Conservation (phyloP, 495 filamentous ascomycete genomes). For the Amniculicola lignicola region DNA sequence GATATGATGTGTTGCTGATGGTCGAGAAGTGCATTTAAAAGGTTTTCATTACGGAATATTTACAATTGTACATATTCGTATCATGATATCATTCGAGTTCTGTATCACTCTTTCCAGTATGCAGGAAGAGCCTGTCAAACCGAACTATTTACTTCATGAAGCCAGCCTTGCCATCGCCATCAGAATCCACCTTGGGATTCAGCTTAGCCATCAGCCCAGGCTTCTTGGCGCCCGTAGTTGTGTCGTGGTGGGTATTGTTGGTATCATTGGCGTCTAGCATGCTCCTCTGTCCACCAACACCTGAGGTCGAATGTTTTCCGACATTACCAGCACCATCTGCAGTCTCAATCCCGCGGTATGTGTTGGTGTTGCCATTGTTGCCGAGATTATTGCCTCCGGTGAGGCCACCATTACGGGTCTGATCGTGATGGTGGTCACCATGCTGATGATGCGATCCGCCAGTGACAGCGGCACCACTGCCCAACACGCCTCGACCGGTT, state of each 20-base stretch:
- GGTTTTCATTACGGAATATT: too few relatives aligned
- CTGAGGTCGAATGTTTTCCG: background rate
- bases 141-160: conserved; percentile 41
- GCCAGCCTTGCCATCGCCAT: conserved; percentile 48
- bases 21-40: too few relatives aligned
- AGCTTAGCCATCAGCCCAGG: conserved; percentile 47
- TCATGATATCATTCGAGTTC: too few relatives aligned
- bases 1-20: too few relatives aligned
- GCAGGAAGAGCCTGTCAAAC: too few relatives aligned
- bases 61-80: too few relatives aligned
- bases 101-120: too few relatives aligned
- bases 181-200: conserved; percentile 48
- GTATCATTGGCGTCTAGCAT: conserved; percentile 2
- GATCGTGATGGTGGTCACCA: background rate
- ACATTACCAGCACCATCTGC: background rate
- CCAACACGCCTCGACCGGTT: background rate
- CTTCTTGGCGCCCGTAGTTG: conserved; percentile 32
- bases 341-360: background rate
- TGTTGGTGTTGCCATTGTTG: background rate
- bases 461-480: background rate
- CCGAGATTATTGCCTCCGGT: background rate
- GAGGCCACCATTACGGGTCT: background rate
- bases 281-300: conserved; percentile 5
- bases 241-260: conserved; percentile 12
- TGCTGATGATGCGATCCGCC: background rate